Evolutionary conservation across 2,329 filamentous ascomycete species (phyloP).

Genomic region (Arachnopeziza araneosa): DNA sequence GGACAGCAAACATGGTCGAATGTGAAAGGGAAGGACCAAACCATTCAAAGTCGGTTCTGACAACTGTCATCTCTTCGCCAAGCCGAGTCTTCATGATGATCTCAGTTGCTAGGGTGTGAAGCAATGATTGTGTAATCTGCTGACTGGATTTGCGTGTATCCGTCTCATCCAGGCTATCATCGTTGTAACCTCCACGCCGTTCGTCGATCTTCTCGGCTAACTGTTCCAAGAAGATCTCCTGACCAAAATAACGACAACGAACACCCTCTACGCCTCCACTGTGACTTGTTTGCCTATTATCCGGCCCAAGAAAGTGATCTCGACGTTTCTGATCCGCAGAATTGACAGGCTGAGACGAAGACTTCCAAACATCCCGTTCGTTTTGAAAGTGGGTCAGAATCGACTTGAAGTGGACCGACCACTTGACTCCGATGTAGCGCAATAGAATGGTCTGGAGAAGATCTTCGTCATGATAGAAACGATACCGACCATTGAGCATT

Average conservation of each 20-base stretch:
- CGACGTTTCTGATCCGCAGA: constrained; percentile 37
- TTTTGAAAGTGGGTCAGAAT: constrained; percentile 27
- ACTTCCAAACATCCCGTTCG: constrained; percentile 11
- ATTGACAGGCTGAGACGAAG: constrained; percentile 25
- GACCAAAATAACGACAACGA: constrained; percentile 38
- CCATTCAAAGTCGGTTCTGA: constrained; percentile 53
- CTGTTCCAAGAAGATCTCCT: constrained; percentile 51
- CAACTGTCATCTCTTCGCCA: constrained; percentile 44
- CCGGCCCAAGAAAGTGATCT: constrained; percentile 37
- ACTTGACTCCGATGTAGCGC: constrained; percentile 46
- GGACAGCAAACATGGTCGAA: constrained; percentile 48
- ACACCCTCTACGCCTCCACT: constrained; percentile 29
- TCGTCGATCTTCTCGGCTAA: constrained; percentile 38
- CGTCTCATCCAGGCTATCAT: constrained; percentile 15
- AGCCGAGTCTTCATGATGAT: constrained; percentile 44
- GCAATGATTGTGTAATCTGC: constrained; percentile 48
- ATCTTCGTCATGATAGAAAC: constrained; percentile 55
- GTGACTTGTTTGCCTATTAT: constrained; percentile 1
- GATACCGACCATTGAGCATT: constrained; percentile 52
- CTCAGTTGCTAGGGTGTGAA: constrained; percentile 50
- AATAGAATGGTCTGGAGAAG: constrained; percentile 48
- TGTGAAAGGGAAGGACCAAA: constrained; percentile 55
- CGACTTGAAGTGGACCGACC: constrained; percentile 40
- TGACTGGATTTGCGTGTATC: constrained; percentile 37
- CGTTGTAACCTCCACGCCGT: constrained; percentile 36